phyloP scores from a whole-genome alignment of 257 asterid species.

The Solanum ossicruentum region DNA sequence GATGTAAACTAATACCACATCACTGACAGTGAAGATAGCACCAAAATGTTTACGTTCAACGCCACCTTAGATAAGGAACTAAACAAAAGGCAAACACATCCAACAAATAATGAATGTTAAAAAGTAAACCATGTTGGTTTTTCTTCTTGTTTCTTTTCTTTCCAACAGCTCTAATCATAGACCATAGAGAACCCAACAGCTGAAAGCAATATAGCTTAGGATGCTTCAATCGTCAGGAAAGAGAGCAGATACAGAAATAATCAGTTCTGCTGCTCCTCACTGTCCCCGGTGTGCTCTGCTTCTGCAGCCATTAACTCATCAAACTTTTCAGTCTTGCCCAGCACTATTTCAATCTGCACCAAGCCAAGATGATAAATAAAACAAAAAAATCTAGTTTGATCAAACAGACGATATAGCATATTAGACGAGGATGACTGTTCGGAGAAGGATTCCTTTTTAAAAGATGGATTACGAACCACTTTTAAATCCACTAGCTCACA shows the following conservation, averaged over 20 bases:
- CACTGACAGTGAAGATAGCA: background rate
- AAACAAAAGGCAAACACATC: background rate
- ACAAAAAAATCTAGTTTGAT: background rate
- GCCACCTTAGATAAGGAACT: background rate
- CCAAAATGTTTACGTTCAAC: background rate
- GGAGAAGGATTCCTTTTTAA: background rate
- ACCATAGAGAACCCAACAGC: background rate
- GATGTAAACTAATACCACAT: background rate
- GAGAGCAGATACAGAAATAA: background rate
- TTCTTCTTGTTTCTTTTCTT: background rate
- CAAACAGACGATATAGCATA: background rate
- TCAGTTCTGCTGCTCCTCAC: constrained; percentile 32
- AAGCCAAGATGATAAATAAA: background rate
- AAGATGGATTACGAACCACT: background rate
- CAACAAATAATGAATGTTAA: background rate
- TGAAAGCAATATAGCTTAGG: background rate
- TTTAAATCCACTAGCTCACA: background rate
- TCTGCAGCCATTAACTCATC: constrained; percentile 59
- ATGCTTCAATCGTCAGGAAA: background rate
- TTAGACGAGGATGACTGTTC: background rate
- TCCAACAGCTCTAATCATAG: background rate
- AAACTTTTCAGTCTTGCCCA: constrained; percentile 37
- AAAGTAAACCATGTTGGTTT: background rate
- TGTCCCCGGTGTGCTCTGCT: constrained; percentile 27
- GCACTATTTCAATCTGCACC: constrained; percentile 41